These are phyloP conservation scores for Trifolium dubium DNA, from an alignment of 306 rosid species.

Conservation along the genomic window DNA sequence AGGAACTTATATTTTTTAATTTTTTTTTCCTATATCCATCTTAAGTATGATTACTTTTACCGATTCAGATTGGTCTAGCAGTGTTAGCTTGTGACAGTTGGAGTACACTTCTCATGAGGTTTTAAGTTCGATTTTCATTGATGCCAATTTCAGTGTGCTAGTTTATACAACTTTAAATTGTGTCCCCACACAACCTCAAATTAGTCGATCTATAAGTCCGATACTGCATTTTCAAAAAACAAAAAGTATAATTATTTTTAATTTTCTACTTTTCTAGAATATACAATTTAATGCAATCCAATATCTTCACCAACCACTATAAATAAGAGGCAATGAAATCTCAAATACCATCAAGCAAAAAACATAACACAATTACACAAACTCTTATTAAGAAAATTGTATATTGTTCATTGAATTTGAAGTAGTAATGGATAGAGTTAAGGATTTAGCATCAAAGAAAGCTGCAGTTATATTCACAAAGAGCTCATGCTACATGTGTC, in stretches of 20 bases:
- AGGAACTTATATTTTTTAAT: slow-evolving; percentile 36
- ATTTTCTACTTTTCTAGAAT: slow-evolving; percentile 37
- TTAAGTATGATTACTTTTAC: slow-evolving; percentile 38
- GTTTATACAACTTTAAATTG: no score
- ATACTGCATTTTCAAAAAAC: no score
- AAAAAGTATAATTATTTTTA: no score
- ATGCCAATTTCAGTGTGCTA: no score
- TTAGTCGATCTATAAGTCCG: no score
- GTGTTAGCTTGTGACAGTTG: no score
- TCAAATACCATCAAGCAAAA: slow-evolving; percentile 56
- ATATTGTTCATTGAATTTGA: neutral
- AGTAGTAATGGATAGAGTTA: slow-evolving; percentile 72
- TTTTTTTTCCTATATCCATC: slow-evolving; percentile 59
- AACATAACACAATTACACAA: slow-evolving; percentile 34
- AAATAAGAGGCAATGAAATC: slow-evolving; percentile 63
- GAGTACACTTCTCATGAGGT: no score
- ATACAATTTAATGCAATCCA: slow-evolving; percentile 48
- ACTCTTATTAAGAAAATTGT: neutral
- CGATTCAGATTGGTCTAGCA: no score
- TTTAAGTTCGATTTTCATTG: no score
- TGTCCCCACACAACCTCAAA: no score
- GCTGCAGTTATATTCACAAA: slow-evolving; percentile 94
- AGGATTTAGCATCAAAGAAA: slow-evolving; percentile 84
- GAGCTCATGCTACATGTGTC: slow-evolving; percentile 97
- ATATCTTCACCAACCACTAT: slow-evolving; percentile 60